Evolutionary conservation across 2,329 filamentous ascomycete species (phyloP).

Genomic region (Penicillium sclerotigenum): DNA sequence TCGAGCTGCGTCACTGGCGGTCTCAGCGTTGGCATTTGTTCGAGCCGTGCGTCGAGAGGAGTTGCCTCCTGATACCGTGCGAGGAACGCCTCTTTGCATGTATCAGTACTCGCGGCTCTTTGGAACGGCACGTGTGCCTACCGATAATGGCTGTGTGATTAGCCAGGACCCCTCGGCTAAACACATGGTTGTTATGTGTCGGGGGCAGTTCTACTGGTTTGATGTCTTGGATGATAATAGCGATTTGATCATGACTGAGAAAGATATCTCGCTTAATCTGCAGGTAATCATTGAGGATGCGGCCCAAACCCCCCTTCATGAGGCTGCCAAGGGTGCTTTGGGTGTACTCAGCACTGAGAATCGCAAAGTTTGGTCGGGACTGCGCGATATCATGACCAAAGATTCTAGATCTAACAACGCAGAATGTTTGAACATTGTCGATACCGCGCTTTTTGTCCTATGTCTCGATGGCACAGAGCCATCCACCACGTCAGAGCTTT

Average conservation of each 20-base stretch:
- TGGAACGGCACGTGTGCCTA: conserved; percentile 89
- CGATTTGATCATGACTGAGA: conserved; percentile 95
- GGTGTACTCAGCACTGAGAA: conserved; percentile 96
- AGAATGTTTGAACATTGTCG: conserved; percentile 91
- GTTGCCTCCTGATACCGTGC: conserved; percentile 80
- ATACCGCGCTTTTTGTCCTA: conserved; percentile 87
- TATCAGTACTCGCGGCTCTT: conserved; percentile 96
- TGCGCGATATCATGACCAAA: conserved; percentile 81
- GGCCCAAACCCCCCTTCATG: conserved; percentile 81
- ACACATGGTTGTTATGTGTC: conserved; percentile 88
- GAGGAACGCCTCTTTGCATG: conserved; percentile 88
- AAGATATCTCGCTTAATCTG: conserved; percentile 85
- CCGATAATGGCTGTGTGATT: conserved; percentile 91
- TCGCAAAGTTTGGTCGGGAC: conserved; percentile 88
- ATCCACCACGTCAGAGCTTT: conserved; percentile 74
- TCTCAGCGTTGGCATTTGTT: conserved; percentile 88
- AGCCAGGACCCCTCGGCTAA: conserved; percentile 91
- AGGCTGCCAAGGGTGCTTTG: conserved; percentile 90
- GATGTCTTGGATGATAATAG: conserved; percentile 93
- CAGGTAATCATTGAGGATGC: conserved; percentile 92
- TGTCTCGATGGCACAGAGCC: conserved; percentile 93
- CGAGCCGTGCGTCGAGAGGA: conserved; percentile 90
- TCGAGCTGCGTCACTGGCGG: conserved; percentile 83
- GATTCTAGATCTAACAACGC: conserved; percentile 91
- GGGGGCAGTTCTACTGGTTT: conserved; percentile 98